Evolutionary conservation across 2,329 filamentous ascomycete species (phyloP), one percentile per base, ranked within the genome.

Genomic region (Fusarium sarcochroum): DNA sequence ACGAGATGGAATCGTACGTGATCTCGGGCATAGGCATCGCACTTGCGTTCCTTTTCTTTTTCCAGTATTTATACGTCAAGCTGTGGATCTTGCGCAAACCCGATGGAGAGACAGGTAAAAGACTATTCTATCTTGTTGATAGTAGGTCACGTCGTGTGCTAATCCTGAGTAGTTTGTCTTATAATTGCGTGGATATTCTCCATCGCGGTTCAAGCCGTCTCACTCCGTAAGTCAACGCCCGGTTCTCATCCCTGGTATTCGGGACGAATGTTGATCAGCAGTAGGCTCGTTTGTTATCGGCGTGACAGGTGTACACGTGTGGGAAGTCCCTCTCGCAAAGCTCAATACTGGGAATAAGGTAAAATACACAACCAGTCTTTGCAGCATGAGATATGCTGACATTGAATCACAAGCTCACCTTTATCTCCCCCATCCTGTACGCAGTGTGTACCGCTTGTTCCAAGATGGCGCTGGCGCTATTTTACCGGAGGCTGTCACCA

Each of bases 401-500:
- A n/a, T n/a, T 11, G 2, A 68, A 6, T 2, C 17, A 63, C 58
- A 14, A 58, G 77, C 62, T 70, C 48, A 58, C 71, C 44, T 63
- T 73, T 7, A 27, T 73, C 27, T 58, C 63, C 3, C 72, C 72
- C 1, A 60, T 74, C 1, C 44, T 74, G 2, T 74, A 74, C 25
- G 66, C 72, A 15, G 54, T 74, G 18, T 72, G 69, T 21, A 74
- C 76, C 11, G 76, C 75, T 17, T 75, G 77, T 40, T 76, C 78
- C 15, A 83, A 82, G 34, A 42, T 80, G 11, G 76, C 79, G 1
- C 74, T 83, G 11, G 73, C 80, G 17, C 69, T 80, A 7, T 80
- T 82, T 40, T 82, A 82, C 56, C 68, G 75, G 6, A 74, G 74
- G 11, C 70, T 83, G 4, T 80, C 79, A 2, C 79, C 80, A 0